Conservation (phyloP, 106 monocot genomes). For the Platanthera zijinensis region DNA sequence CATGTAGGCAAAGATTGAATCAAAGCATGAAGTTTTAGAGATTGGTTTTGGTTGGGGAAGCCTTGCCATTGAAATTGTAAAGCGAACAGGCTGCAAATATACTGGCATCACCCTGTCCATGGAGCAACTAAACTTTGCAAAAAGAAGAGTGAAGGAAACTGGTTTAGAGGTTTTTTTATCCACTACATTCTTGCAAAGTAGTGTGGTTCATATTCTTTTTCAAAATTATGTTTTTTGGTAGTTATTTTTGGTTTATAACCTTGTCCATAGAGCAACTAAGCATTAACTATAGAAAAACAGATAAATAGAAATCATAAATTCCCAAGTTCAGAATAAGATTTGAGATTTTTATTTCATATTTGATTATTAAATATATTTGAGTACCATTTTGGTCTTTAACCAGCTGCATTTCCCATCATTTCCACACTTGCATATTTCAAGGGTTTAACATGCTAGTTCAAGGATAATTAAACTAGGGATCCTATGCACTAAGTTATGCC, state of each 20-base stretch:
- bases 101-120: constrained; percentile 87
- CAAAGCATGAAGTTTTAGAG: constrained; percentile 83
- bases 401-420: background rate
- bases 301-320: background rate
- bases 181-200: no score
- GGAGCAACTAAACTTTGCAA: constrained; percentile 73
- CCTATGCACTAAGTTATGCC: no score
- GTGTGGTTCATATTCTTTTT: background rate
- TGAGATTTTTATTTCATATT: background rate
- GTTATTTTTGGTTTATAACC: no score
- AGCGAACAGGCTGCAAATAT: constrained; percentile 80
- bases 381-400: background rate
- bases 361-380: background rate
- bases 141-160: constrained; percentile 63
- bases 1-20: constrained; percentile 60
- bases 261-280: background rate
- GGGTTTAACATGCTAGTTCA: background rate
- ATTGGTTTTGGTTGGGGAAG: constrained; percentile 96
- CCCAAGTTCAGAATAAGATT: background rate
- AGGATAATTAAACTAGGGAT: background rate
- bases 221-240: background rate
- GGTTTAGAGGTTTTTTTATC: constrained; percentile 59
- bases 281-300: background rate
- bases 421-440: background rate
- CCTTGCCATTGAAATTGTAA: constrained; percentile 75